Evolutionary conservation across 2,329 filamentous ascomycete species (phyloP).

Genomic region (Calonectria pauciramosa): DNA sequence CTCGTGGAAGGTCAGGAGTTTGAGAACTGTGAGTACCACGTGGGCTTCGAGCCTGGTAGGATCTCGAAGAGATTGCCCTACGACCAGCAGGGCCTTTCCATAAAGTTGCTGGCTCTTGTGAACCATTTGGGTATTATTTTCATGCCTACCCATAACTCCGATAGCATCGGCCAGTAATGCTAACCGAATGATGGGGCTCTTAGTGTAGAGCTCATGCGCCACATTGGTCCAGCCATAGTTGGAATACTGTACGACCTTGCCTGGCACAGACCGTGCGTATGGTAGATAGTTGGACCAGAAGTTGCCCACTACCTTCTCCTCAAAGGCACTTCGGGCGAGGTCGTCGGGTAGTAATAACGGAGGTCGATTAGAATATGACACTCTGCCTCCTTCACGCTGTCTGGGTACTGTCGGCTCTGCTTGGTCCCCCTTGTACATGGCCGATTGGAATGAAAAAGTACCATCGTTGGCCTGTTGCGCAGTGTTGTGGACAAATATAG

Average conservation of each 20-base stretch:
- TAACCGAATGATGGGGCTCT: neutral
- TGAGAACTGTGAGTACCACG: neutral
- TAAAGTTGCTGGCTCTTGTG: constrained; percentile 1
- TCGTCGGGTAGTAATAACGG: neutral
- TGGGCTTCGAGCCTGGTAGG: neutral
- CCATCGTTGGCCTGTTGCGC: neutral
- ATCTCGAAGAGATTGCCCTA: neutral
- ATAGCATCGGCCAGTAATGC: neutral
- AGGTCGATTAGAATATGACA: neutral
- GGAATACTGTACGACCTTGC: neutral
- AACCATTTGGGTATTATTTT: neutral
- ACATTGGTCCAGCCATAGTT: neutral
- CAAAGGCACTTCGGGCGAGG: neutral
- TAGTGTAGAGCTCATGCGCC: neutral
- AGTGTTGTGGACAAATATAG: neutral
- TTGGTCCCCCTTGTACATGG: neutral
- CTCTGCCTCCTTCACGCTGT: neutral
- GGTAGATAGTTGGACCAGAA: neutral
- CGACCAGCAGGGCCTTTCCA: neutral
- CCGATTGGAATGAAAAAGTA: neutral
- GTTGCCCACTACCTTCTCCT: neutral
- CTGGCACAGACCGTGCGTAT: neutral
- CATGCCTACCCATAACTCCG: neutral
- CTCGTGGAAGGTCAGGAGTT: neutral
- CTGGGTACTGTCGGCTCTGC: neutral